Conservation (phyloP, 768 basidiomycete genomes). For the Cystobasidium tubakii region DNA sequence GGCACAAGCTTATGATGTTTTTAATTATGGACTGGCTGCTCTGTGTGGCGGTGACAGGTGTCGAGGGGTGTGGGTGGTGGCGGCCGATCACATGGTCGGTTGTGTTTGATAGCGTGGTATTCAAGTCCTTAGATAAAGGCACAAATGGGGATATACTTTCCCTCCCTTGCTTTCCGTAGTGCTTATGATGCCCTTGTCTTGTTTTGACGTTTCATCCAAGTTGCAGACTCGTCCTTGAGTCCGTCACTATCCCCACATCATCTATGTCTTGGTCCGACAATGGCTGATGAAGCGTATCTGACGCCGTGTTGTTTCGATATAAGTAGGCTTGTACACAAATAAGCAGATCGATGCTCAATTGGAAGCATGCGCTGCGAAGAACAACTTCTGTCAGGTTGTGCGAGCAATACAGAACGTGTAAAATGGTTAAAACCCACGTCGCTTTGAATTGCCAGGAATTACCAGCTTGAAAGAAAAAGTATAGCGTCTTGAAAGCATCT, state of each 20-base stretch:
- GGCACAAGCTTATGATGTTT: too few relatives aligned
- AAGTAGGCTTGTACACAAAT: conserved; percentile 39
- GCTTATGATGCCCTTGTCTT: too few relatives aligned
- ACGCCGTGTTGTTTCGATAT: conserved; percentile 40
- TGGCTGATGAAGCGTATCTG: neutral
- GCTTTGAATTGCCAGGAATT: conserved; percentile 41
- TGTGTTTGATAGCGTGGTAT: too few relatives aligned
- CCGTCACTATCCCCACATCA: neutral
- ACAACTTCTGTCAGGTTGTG: too few relatives aligned
- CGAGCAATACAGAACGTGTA: neutral
- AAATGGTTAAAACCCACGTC: conserved; percentile 6
- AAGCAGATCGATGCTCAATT: conserved; percentile 41
- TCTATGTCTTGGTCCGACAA: neutral
- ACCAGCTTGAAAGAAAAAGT: conserved; percentile 39
- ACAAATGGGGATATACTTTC: too few relatives aligned
- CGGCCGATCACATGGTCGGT: too few relatives aligned
- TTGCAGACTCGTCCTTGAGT: neutral
- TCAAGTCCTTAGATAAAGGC: too few relatives aligned
- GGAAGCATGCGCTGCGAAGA: conserved; percentile 39
- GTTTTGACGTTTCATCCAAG: neutral
- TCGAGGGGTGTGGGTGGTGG: too few relatives aligned
- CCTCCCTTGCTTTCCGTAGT: too few relatives aligned
- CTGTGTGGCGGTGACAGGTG: too few relatives aligned
- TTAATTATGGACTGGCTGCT: too few relatives aligned
- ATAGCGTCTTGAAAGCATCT: conserved; percentile 39